Evolutionary conservation across 2,329 filamentous ascomycete species (phyloP).

Genomic region (Phaeophleospora eucalypticola): DNA sequence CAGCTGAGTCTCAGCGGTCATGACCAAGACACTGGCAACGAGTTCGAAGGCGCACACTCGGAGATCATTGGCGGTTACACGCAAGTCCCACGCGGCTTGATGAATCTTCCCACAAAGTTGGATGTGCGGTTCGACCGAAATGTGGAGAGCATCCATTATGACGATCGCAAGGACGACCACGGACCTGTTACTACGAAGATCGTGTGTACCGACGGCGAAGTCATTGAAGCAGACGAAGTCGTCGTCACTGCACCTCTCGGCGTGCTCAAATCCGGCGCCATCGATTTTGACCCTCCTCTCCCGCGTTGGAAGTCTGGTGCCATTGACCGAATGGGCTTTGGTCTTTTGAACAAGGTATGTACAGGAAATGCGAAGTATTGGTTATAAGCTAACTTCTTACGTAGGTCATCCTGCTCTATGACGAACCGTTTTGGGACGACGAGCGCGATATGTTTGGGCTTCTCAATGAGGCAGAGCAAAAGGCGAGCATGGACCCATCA

Average conservation of each 20-base stretch:
- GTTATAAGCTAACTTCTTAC: too few species aligned
- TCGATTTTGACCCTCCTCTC: constrained; percentile 87
- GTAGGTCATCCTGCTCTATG: constrained; percentile 76
- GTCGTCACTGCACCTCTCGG: constrained; percentile 87
- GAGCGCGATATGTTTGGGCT: constrained; percentile 91
- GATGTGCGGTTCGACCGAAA: constrained; percentile 70
- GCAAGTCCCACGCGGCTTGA: constrained; percentile 81
- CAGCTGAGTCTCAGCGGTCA: constrained; percentile 84
- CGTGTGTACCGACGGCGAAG: constrained; percentile 72
- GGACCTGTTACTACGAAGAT: constrained; percentile 53
- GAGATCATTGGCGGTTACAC: constrained; percentile 94
- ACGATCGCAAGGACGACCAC: constrained; percentile 25
- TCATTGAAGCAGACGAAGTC: constrained; percentile 81
- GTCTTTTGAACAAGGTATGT: constrained; percentile 79
- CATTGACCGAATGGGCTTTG: constrained; percentile 82
- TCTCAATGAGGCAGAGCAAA: constrained; percentile 66
- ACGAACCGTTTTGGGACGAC: constrained; percentile 85
- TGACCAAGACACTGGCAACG: constrained; percentile 97
- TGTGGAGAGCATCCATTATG: constrained; percentile 69
- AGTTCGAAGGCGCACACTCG: constrained; percentile 91
- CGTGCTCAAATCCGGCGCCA: constrained; percentile 75
- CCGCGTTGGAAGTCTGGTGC: constrained; percentile 79
- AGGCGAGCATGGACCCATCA: constrained; percentile 68
- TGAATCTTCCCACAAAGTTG: constrained; percentile 70
- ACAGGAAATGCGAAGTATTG: constrained; percentile 7